A percentile compares a stretch with the other conserved stretches of the same genome.
These are phyloP conservation scores for Barnettozyma vustinii DNA, from an alignment of 805 yeast genomes.

Conservation along the genomic window DNA sequence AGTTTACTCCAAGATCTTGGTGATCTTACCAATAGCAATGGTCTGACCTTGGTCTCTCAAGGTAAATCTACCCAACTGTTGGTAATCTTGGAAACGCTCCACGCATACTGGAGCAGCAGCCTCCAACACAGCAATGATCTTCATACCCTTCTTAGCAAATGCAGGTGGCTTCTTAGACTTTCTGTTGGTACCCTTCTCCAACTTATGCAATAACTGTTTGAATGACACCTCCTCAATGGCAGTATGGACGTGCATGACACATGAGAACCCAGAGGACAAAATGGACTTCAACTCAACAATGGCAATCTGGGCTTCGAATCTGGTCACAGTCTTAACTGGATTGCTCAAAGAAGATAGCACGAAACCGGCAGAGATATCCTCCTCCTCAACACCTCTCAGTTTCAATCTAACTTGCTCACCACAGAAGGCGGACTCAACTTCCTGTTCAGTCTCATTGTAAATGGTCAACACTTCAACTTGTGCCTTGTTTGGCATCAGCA, in stretches of 20 bases:
- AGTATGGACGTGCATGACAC: conserved; percentile 98
- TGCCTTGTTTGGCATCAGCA: conserved; percentile 90
- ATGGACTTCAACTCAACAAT: conserved; percentile 95
- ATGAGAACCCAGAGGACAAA: conserved; percentile 90
- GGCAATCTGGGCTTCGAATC: conserved; percentile 93
- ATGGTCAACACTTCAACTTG: conserved; percentile 81
- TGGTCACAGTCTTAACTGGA: conserved; percentile 88
- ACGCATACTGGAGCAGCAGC: conserved; percentile 85
- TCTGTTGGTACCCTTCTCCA: conserved; percentile 96
- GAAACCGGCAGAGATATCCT: conserved; percentile 87
- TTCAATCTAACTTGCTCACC: conserved; percentile 97
- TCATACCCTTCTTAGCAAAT: conserved; percentile 98
- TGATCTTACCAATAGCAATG: conserved; percentile 96
- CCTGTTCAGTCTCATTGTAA: conserved; percentile 93
- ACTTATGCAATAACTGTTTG: conserved; percentile 78
- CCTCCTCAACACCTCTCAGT: conserved; percentile 95
- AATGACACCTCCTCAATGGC: conserved; percentile 94
- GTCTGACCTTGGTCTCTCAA: conserved; percentile 98
- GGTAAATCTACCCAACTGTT: conserved; percentile 96
- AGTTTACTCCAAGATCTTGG: conserved; percentile 62
- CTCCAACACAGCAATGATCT: conserved; percentile 89
- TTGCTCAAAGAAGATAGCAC: conserved; percentile 80
- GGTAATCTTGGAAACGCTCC: conserved; percentile 88
- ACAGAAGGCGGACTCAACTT: conserved; percentile 81
- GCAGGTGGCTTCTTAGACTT: conserved; percentile 96